A percentile compares a stretch with the other conserved stretches of the same genome.
Conservation (phyloP, 1,284 basidiomycete genomes). For the Tilletia horrida region DNA sequence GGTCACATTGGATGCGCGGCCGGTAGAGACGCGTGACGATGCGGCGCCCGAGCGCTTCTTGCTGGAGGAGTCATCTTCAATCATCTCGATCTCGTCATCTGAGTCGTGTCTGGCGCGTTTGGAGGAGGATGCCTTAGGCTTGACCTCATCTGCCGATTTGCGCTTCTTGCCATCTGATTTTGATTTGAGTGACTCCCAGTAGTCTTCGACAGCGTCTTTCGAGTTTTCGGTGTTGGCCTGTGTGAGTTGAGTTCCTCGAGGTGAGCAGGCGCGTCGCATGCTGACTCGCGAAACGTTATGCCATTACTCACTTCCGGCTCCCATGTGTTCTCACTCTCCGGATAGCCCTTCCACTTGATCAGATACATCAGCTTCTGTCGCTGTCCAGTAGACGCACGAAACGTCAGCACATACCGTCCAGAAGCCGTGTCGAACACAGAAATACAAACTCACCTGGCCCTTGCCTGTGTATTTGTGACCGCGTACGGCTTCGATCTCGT, state of each 20-base stretch:
- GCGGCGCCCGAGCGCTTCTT: slow-evolving; percentile 18
- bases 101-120: slow-evolving; percentile 7
- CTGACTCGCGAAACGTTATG: background rate
- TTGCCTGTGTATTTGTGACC: slow-evolving; percentile 25
- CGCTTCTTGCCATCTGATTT: slow-evolving; percentile 12
- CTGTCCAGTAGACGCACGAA: slow-evolving; percentile 8
- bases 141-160: background rate
- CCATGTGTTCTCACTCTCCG: slow-evolving; percentile 35
- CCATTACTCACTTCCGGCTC: slow-evolving; percentile 28
- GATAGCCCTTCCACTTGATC: slow-evolving; percentile 39
- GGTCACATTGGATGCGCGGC: slow-evolving; percentile 17
- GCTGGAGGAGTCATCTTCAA: slow-evolving; percentile 18
- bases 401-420: no score
- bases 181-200: slow-evolving; percentile 31
- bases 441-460: slow-evolving; percentile 22
- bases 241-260: background rate
- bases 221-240: slow-evolving; percentile 21
- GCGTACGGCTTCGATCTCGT: slow-evolving; percentile 32
- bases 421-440: background rate
- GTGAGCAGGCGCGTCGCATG: background rate
- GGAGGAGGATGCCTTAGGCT: background rate
- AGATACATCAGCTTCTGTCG: slow-evolving; percentile 27
- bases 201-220: slow-evolving; percentile 25
- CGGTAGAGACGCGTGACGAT: slow-evolving; percentile 16
- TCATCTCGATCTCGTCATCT: slow-evolving; percentile 26